Base-by-base conservation (phyloP, 2,329 filamentous ascomycete genomes). In the Xylaria sp. region DNA sequence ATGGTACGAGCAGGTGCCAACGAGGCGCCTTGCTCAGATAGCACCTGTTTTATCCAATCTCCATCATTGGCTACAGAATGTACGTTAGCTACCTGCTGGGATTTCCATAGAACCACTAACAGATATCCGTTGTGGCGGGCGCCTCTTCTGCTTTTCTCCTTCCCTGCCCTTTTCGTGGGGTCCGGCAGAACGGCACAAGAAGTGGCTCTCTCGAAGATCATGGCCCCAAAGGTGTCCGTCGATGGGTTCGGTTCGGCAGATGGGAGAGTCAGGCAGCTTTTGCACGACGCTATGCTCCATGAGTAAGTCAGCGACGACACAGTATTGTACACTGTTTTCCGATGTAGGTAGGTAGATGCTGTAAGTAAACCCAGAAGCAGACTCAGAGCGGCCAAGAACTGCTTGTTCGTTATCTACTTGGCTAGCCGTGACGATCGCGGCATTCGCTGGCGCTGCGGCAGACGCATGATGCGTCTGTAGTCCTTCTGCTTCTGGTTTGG, bases 201-300 rank as follows among this genome's bases (percentile, higher is more conserved):
- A 9, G 18, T 55, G 25, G 50, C 31, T 5, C 15, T 31, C 9
- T 37, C n/a, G 66, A 65, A 50, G 66, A 68, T 68, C 66, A 41
- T 65, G 15, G 6, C 61, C 61, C n/a, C 50, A 68, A 65, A 13
- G 50, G 61, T 41, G 13, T 31, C 20, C 60, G 2, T 37, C 34
- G 1, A 37, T 37, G 34, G 23, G 56, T 12, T 51, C 41, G 64
- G 31, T 51, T 60, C 66, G 61, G 66, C 66, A 68, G 62, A 65
- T 65, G 66, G 52, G 41, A 28, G 39, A 50, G 61, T 46, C 25
- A 46, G 37, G 39, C 50, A 15, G 39, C 55, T 20, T 46, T 44
- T 57, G 41, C 54, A 41, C 54, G 41, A 39, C 34, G 10, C n/a
- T 39, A 28, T 54, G 34, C 28, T 18, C 34, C 15, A 18, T 28